A percentile compares a stretch with the other conserved stretches of the same genome.
phyloP scores from a whole-genome alignment of 2,329 filamentous ascomycete genomes.

The Talaromyces piceae region DNA sequence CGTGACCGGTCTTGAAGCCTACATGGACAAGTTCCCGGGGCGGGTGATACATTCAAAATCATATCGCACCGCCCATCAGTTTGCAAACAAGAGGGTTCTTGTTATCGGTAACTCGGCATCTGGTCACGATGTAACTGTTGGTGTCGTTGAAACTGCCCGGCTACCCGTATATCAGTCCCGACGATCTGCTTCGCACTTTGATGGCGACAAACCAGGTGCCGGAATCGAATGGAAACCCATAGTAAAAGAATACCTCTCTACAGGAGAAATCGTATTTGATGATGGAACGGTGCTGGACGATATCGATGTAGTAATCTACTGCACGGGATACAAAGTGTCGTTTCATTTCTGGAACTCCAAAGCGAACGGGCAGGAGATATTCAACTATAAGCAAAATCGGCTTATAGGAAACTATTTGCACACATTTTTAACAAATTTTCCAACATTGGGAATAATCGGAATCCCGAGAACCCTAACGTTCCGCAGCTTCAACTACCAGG shows the following conservation, averaged over 20 bases:
- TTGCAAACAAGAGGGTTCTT: conserved; percentile 41
- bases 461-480: conserved; percentile 44
- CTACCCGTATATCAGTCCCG: conserved; percentile 48
- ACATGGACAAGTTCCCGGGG: conserved; percentile 32
- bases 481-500: conserved; percentile 60
- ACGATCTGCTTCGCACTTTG: conserved; percentile 44
- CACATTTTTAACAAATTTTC: conserved; percentile 45
- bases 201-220: conserved; percentile 40
- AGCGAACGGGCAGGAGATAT: conserved; percentile 42
- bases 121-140: conserved; percentile 50
- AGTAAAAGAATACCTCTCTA: conserved; percentile 37
- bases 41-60: conserved; percentile 42
- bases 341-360: conserved; percentile 45
- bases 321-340: conserved; percentile 46
- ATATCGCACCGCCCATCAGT: conserved; percentile 35
- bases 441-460: conserved; percentile 46
- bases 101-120: conserved; percentile 56
- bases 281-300: conserved; percentile 44
- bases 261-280: conserved; percentile 45
- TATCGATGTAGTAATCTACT: conserved; percentile 55
- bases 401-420: conserved; percentile 45
- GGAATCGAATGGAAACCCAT: conserved; percentile 50
- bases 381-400: conserved; percentile 42
- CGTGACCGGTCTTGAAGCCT: conserved; percentile 40
- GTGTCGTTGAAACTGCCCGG: conserved; percentile 36